phyloP scores from a whole-genome alignment of 768 basidiomycete species.

The Pleurotus djamor region DNA sequence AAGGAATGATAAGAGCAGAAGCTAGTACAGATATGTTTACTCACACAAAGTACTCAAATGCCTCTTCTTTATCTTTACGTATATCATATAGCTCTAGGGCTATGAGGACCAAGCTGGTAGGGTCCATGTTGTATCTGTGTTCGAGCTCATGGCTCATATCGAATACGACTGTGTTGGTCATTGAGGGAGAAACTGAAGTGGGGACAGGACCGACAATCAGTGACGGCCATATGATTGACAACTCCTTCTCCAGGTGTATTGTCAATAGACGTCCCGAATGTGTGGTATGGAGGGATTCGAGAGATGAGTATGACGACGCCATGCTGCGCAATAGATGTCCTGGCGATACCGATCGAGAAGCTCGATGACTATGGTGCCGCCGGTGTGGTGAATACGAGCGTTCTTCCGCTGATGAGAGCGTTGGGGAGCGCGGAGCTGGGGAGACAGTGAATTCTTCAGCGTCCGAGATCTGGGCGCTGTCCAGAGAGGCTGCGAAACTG shows the following conservation, averaged over 20 bases:
- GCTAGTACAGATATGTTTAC: conserved; percentile 22
- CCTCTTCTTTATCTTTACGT: conserved; percentile 69
- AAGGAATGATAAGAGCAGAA: conserved; percentile 7
- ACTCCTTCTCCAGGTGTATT: conserved; percentile 77
- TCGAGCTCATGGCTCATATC: conserved; percentile 51
- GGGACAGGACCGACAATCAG: conserved; percentile 76
- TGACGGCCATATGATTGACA: conserved; percentile 81
- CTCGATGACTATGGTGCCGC: conserved; percentile 23
- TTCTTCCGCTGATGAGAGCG: conserved; percentile 50
- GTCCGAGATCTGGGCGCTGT: conserved; percentile 72
- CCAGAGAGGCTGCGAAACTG: conserved; percentile 80
- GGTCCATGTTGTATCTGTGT: conserved; percentile 80
- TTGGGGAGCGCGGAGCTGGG: conserved; percentile 62
- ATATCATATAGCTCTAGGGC: conserved; percentile 75
- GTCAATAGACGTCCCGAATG: conserved; percentile 70
- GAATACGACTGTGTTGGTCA: conserved; percentile 51
- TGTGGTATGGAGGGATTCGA: conserved; percentile 64
- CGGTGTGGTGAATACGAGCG: conserved; percentile 23
- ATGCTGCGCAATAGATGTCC: conserved; percentile 52
- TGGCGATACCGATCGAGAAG: conserved; percentile 57
- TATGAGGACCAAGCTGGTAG: conserved; percentile 73
- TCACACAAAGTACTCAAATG: conserved; percentile 80
- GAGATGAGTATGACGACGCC: conserved; percentile 74
- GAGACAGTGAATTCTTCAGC: conserved; percentile 62
- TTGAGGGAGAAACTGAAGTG: conserved; percentile 50